Conservation (phyloP, 2,329 filamentous ascomycete genomes). For the Penicillium sp. region DNA sequence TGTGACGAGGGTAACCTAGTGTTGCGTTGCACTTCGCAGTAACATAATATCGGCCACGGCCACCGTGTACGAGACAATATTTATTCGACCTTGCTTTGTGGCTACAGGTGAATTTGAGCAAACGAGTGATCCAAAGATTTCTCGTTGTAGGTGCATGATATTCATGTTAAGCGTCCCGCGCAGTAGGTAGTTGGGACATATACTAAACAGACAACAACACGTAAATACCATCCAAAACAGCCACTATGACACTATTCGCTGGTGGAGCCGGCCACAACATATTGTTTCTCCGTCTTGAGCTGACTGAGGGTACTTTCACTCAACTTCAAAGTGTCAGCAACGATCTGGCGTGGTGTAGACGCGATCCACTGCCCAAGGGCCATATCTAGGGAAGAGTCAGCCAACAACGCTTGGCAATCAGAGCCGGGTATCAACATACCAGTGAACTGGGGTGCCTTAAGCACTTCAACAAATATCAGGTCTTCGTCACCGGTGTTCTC, state of each 20-base stretch:
- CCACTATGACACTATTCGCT: not conserved
- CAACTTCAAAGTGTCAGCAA: conserved; percentile 53
- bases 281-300: conserved; percentile 47
- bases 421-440: conserved; percentile 18
- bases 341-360: conserved; percentile 54
- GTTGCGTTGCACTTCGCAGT: no score
- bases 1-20: no score
- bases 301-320: conserved; percentile 37
- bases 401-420: not conserved
- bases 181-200: not conserved
- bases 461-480: conserved; percentile 70
- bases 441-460: conserved; percentile 63
- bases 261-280: conserved; percentile 35
- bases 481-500: conserved; percentile 73
- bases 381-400: conserved; percentile 40
- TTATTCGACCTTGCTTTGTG: no score
- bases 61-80: no score
- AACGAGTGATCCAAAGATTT: not conserved
- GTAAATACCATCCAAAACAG: not conserved
- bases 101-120: not conserved
- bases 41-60: no score
- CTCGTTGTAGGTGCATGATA: not conserved
- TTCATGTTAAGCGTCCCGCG: not conserved
- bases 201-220: not conserved
- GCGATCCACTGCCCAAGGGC: conserved; percentile 48